These are phyloP conservation scores for Podospora fimiseda DNA, from an alignment of 495 filamentous ascomycete genomes.

Conservation along the genomic window DNA sequence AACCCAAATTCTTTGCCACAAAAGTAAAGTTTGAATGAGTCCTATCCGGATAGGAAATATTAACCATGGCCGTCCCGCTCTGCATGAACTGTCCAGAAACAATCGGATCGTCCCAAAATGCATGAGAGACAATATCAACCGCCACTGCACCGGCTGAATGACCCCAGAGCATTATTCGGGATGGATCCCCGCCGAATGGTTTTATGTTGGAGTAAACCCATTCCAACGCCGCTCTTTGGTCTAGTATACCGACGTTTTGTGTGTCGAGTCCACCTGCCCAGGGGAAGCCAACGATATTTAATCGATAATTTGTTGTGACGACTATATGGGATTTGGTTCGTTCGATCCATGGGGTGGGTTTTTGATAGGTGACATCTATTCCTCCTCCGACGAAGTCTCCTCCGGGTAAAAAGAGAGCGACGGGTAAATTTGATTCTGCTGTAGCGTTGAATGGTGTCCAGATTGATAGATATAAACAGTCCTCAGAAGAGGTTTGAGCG, in stretches of 20 bases:
- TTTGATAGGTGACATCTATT: slow-evolving; percentile 37
- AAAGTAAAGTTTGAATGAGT: slow-evolving; percentile 40
- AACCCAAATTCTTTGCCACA: slow-evolving; percentile 34
- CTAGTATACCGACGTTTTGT: slow-evolving; percentile 49
- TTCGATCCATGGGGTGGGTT: slow-evolving; percentile 37
- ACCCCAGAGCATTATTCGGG: slow-evolving; percentile 46
- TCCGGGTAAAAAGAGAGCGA: slow-evolving; percentile 43
- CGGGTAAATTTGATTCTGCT: slow-evolving; percentile 30
- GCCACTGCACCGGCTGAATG: slow-evolving; percentile 42
- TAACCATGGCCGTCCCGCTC: slow-evolving; percentile 37
- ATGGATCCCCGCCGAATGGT: slow-evolving; percentile 51
- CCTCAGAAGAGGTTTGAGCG: slow-evolving; percentile 36
- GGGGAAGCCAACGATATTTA: slow-evolving; percentile 55
- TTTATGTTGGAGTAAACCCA: slow-evolving; percentile 50
- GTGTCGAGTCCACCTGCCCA: slow-evolving; percentile 8
- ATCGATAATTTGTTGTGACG: slow-evolving; percentile 52
- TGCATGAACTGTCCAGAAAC: slow-evolving; percentile 40
- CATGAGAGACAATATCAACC: slow-evolving; percentile 40
- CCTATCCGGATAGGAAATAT: slow-evolving; percentile 26
- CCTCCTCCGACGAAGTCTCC: slow-evolving; percentile 40
- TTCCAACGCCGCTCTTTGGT: slow-evolving; percentile 48
- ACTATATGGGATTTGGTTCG: slow-evolving; percentile 46
- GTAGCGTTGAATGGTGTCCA: slow-evolving; percentile 39
- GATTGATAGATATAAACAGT: slow-evolving; percentile 50
- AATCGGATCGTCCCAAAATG: slow-evolving; percentile 41